phyloP scores from a whole-genome alignment of 2,329 filamentous ascomycete species.

The Aspergillus flavus region DNA sequence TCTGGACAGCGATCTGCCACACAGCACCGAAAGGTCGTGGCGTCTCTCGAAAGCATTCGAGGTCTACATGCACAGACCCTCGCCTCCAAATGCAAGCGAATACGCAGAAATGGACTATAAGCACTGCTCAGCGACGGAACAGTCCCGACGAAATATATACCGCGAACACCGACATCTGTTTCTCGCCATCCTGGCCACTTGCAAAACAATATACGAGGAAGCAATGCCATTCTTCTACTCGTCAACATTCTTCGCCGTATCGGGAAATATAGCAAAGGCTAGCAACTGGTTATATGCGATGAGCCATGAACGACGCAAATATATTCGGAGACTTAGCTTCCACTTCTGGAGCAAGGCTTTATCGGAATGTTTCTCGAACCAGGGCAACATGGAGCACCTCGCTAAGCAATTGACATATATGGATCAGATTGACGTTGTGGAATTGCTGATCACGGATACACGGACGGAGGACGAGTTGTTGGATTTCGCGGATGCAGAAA shows the following conservation, averaged over 20 bases:
- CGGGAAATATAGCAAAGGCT: neutral
- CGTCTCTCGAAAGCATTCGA: neutral
- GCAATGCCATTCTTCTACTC: neutral
- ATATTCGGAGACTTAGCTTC: neutral
- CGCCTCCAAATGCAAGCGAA: neutral
- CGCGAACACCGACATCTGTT: neutral
- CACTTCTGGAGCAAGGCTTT: neutral
- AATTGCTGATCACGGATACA: neutral
- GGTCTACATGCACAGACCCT: neutral
- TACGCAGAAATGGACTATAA: neutral
- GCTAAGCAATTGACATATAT: neutral
- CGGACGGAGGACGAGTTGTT: neutral
- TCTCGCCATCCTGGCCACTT: neutral
- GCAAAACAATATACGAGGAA: neutral
- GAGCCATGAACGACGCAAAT: neutral
- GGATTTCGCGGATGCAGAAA: neutral
- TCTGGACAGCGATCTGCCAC: neutral
- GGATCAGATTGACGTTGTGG: neutral
- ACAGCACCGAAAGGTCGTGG: neutral
- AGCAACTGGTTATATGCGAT: neutral
- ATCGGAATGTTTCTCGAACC: neutral
- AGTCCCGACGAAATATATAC: neutral
- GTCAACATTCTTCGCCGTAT: neutral
- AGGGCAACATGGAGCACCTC: neutral
- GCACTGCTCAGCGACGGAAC: neutral